Percentiles rank a stretch among this genome's conserved stretches.
These are phyloP conservation scores for Bothriochloa decipiens DNA, from an alignment of 176 grass and related monocot species.

Conservation along the genomic window DNA sequence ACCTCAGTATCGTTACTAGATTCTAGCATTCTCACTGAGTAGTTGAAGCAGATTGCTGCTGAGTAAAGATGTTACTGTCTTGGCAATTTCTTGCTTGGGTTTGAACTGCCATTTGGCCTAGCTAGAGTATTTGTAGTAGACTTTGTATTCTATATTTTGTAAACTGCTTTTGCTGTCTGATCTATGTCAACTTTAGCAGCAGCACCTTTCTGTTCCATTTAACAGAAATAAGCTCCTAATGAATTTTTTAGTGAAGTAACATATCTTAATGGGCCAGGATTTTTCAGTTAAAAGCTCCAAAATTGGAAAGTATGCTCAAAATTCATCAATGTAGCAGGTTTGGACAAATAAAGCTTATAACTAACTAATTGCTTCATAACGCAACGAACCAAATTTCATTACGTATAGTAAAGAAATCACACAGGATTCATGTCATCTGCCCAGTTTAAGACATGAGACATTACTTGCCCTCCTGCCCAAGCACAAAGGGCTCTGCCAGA, in stretches of 20 bases:
- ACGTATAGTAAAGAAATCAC: neutral
- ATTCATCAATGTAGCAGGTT: neutral
- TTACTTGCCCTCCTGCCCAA: neutral
- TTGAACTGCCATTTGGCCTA: conserved; percentile 1
- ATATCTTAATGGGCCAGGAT: neutral
- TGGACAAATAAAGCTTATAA: conserved; percentile 19
- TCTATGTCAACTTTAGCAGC: neutral
- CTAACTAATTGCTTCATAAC: neutral
- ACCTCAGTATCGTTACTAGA: neutral
- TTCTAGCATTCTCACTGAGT: neutral
- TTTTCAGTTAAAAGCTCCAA: conserved; percentile 1
- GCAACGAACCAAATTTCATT: neutral
- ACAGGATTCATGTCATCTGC: neutral
- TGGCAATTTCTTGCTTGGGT: neutral
- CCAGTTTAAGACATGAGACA: neutral
- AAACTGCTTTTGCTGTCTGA: neutral
- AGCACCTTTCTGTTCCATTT: neutral
- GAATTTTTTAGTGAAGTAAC: neutral
- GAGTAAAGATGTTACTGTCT: neutral
- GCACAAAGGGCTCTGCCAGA: neutral
- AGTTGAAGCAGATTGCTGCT: neutral
- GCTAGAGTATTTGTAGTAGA: neutral
- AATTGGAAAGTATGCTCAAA: conserved; percentile 14
- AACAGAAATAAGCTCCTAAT: neutral
- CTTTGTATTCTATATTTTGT: neutral